Base-by-base conservation (phyloP, 176 grass and related monocot species). In the Coix lacrymajobi region DNA sequence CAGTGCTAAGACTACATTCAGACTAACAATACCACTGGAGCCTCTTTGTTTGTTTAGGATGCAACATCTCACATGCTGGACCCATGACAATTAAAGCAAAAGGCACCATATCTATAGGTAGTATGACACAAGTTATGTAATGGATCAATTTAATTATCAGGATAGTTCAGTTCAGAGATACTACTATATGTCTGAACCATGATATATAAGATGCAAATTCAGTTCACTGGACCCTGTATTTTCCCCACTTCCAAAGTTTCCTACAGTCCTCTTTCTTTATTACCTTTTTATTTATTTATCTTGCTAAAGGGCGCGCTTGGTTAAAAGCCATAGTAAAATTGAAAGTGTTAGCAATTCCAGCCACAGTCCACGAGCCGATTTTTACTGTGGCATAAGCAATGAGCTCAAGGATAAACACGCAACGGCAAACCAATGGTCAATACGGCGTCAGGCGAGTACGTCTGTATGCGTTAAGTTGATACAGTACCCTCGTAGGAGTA, bases 401-500 rank as follows among this genome's bases (percentile, higher is more conserved):
- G 48, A 52, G 48, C 5, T 1, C 13, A 54, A 7, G 19, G 49
- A n/a, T n/a, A 25, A 56, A 69, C 16, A 39, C 41, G 37, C 33
- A 17, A 2, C 1, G 17, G 45, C 24, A 32, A 43, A 5, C 8
- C 19, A 41, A 76, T 51, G 11, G 25, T 15, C 11, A 37, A 0
- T 48, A 32, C 8, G 29, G 28, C 31, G 31, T 41, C 67, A 70
- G 20, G 37, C 22, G 19, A 14, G 14, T 1, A 12, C 28, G 9
- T 20, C 6, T 52, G 49, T 52, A 40, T 16, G 8, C 2, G 24
- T 13, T 0, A 24, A 30, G 26, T 41, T 30, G 3, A 30, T 88
- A n/a, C n/a, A n/a, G n/a, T n/a, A 92, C 96, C 96, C 82, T 98
- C 79, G 85, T 88, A 95, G 80, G 88, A 36, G 88, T 82, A 91